Evolutionary conservation across 805 yeast genomes (phyloP), one percentile per base, ranked within the genome.

Genomic region (Metschnikowia matae): DNA sequence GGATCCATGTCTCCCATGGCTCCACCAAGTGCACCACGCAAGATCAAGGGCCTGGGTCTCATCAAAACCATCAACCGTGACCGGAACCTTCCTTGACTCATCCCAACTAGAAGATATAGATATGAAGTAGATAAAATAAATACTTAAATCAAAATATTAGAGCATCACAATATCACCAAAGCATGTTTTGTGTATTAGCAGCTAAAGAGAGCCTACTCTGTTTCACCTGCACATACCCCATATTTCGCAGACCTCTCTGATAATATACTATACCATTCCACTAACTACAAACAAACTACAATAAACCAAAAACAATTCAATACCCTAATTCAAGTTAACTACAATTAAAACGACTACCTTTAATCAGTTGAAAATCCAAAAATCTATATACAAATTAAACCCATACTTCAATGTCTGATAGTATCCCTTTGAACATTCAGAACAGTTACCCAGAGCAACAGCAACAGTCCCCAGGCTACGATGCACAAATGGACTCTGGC

Each of bases 341-440:
- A 6, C 15, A 33, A 26, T 26, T 8, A 26, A 26, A 8, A 1
- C 4, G 4, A 26, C 29, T 3, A 1, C 29, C 11, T 11, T 8
- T 26, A 26, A 26, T 8, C 11, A 26, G 10, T 26, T 26, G 29
- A 26, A 11, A 26, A 8, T 26, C 29, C 29, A 26, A 26, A 26
- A 26, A 10, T 26, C 10, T 4, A 8, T 26, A 8, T 8, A 26
- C 11, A 26, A 26, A 4, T 26, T 3, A 8, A 8, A 8, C 4
- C 29, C 6, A 8, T 20, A 18, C 29, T 5, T 2, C 4, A 11
- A 69, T 69, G 73, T 67, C 73, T 4, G 74, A 69, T 48, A 61
- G 64, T 43, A 57, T 67, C 5, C 66, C 70, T 13, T 10, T 52
- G 40, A 33, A 26, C 14, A 20, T 32, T 13, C 55, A 49, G 48